phyloP scores from a whole-genome alignment of 2,329 filamentous ascomycete species.

The Sporothrix dimorphospora region DNA sequence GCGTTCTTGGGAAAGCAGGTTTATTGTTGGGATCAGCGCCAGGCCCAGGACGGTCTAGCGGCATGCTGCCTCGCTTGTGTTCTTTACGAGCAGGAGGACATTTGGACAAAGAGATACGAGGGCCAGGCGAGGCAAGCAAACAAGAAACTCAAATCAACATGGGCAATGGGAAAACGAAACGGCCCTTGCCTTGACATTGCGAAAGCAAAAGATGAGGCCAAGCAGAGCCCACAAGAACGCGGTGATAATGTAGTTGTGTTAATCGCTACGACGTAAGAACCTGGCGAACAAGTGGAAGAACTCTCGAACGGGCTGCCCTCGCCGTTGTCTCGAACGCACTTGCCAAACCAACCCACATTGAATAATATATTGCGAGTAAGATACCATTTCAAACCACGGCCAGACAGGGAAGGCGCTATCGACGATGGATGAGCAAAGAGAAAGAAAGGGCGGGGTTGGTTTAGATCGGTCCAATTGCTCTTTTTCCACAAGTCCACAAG shows the following conservation, averaged over 20 bases:
- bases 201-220: neutral
- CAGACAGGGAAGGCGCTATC: neutral
- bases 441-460: conserved; percentile 1
- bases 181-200: no score
- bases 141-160: neutral
- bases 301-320: no score
- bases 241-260: neutral
- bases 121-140: neutral
- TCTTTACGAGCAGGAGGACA: neutral
- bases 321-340: neutral
- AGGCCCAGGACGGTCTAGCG: conserved; percentile 27
- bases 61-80: conserved; percentile 26
- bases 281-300: conserved; percentile 16
- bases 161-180: neutral
- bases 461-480: conserved; percentile 11
- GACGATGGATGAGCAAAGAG: neutral
- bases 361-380: neutral
- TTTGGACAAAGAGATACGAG: neutral
- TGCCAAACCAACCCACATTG: conserved; percentile 1
- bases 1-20: conserved; percentile 11
- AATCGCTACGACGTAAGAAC: neutral
- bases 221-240: conserved; percentile 4
- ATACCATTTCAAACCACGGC: neutral
- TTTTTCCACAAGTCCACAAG: neutral
- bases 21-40: conserved; percentile 30